Conservation (phyloP, 352 stramenopile genomes). For the Phytophthora multivora region DNA sequence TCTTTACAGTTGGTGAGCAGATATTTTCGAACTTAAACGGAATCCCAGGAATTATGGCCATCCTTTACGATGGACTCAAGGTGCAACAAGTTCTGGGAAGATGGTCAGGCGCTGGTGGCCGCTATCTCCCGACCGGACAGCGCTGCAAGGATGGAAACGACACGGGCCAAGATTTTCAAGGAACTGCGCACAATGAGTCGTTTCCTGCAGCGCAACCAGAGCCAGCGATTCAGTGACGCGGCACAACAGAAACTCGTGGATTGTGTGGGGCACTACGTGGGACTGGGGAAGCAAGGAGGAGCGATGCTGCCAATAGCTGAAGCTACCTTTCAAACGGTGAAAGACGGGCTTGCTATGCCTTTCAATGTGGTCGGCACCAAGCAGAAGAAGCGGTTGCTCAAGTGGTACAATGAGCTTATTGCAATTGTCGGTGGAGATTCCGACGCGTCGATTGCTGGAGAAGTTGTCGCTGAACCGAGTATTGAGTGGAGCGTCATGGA, state of each 20-base stretch:
- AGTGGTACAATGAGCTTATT: conserved; percentile 88
- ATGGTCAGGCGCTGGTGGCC: conserved; percentile 62
- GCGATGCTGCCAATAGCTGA: conserved; percentile 57
- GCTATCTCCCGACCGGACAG: conserved; percentile 19
- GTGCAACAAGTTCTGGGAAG: conserved; percentile 81
- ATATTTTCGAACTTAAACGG: conserved; percentile 24
- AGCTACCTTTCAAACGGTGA: conserved; percentile 69
- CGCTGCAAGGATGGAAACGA: conserved; percentile 30
- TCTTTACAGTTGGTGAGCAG: conserved; percentile 4
- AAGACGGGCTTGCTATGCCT: conserved; percentile 83
- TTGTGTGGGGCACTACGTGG: conserved; percentile 69
- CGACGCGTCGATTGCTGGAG: conserved; percentile 31
- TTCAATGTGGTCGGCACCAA: conserved; percentile 84
- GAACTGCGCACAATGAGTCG: conserved; percentile 76
- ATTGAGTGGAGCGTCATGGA: conserved; percentile 72
- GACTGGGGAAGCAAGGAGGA: conserved; percentile 56
- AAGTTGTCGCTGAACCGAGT: conserved; percentile 11
- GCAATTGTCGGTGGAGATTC: conserved; percentile 51
- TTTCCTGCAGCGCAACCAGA: conserved; percentile 83
- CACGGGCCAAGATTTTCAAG: conserved; percentile 64
- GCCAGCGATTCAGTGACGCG: conserved; percentile 74
- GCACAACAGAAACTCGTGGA: conserved; percentile 84
- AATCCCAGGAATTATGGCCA: conserved; percentile 3
- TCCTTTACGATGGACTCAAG: conserved; percentile 55
- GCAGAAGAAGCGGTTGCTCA: conserved; percentile 82